Evolutionary conservation across 441 rosid genomes (phyloP).

Genomic region (Dalechampia spathulata): DNA sequence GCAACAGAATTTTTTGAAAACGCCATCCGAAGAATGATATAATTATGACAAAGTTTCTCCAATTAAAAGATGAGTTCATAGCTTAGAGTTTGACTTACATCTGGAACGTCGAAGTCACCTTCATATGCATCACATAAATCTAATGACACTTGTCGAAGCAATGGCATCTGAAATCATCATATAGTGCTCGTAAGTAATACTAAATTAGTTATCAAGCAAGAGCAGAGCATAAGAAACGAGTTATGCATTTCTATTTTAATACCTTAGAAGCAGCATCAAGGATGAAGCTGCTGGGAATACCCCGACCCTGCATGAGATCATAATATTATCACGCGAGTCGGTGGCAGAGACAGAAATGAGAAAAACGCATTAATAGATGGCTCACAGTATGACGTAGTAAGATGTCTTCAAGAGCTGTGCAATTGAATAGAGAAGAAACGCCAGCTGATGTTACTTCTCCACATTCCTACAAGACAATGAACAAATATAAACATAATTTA

Average conservation of each 20-base stretch:
- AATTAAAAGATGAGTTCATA: background rate
- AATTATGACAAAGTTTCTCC: background rate
- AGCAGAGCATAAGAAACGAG: background rate
- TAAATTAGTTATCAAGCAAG: no score
- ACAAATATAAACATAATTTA: background rate
- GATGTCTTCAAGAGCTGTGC: slow-evolving; percentile 66
- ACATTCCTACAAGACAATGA: slow-evolving; percentile 47
- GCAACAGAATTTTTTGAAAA: background rate
- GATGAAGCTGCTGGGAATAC: slow-evolving; percentile 48
- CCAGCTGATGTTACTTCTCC: slow-evolving; percentile 55
- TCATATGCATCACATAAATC: slow-evolving; percentile 71
- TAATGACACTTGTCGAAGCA: slow-evolving; percentile 56
- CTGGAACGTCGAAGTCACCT: slow-evolving; percentile 54
- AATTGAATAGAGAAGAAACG: slow-evolving; percentile 46
- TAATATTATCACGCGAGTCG: no score
- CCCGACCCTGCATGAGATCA: slow-evolving; percentile 44
- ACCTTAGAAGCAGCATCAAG: slow-evolving; percentile 60
- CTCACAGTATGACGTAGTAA: slow-evolving; percentile 74
- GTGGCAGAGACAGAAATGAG: background rate
- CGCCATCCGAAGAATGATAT: background rate
- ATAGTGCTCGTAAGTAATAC: no score
- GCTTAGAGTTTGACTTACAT: slow-evolving; percentile 31
- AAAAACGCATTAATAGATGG: slow-evolving; percentile 10
- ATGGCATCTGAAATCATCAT: slow-evolving; percentile 61
- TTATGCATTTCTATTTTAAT: slow-evolving; percentile 5